Percentiles rank a stretch among this genome's conserved stretches.
These are phyloP conservation scores for Kwoniella newhampshirensis DNA, from an alignment of 768 basidiomycete genomes.

Conservation along the genomic window DNA sequence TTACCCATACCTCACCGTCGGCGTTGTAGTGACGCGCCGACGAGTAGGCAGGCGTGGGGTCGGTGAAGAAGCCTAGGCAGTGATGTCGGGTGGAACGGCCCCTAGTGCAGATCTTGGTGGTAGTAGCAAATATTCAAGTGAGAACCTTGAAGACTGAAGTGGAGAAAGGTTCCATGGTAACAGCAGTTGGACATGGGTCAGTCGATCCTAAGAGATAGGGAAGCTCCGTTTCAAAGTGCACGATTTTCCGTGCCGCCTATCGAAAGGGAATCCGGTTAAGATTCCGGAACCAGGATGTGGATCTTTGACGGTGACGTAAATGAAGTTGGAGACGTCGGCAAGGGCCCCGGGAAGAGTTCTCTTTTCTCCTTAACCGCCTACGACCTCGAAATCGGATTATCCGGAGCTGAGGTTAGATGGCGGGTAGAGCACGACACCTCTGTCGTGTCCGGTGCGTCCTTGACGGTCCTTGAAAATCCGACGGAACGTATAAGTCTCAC, in stretches of 20 bases:
- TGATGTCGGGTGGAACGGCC: slow-evolving; percentile 71
- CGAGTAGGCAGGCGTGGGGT: slow-evolving; percentile 65
- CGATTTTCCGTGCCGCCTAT: slow-evolving; percentile 66
- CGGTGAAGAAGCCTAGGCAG: slow-evolving; percentile 75
- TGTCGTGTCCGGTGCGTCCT: slow-evolving; percentile 72
- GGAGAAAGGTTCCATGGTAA: slow-evolving; percentile 85
- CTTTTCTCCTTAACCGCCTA: slow-evolving; percentile 74
- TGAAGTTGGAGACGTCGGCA: slow-evolving; percentile 64
- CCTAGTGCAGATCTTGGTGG: slow-evolving; percentile 84
- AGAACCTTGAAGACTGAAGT: slow-evolving; percentile 84
- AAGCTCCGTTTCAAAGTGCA: slow-evolving; percentile 69
- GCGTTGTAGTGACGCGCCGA: slow-evolving; percentile 65
- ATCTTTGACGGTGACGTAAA: slow-evolving; percentile 64
- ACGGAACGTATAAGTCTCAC: slow-evolving; percentile 70
- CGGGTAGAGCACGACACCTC: slow-evolving; percentile 70
- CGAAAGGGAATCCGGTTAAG: slow-evolving; percentile 77
- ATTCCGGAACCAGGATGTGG: slow-evolving; percentile 73
- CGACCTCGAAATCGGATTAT: slow-evolving; percentile 72
- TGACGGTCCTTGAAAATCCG: slow-evolving; percentile 78
- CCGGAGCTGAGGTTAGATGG: slow-evolving; percentile 71
- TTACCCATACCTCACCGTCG: slow-evolving; percentile 80
- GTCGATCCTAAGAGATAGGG: slow-evolving; percentile 79
- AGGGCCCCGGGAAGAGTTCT: slow-evolving; percentile 74
- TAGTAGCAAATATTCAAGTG: slow-evolving; percentile 86
- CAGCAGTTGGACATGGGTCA: slow-evolving; percentile 83